These are phyloP conservation scores for Candida manassasensis DNA, from an alignment of 805 yeast genomes.

Conservation along the genomic window DNA sequence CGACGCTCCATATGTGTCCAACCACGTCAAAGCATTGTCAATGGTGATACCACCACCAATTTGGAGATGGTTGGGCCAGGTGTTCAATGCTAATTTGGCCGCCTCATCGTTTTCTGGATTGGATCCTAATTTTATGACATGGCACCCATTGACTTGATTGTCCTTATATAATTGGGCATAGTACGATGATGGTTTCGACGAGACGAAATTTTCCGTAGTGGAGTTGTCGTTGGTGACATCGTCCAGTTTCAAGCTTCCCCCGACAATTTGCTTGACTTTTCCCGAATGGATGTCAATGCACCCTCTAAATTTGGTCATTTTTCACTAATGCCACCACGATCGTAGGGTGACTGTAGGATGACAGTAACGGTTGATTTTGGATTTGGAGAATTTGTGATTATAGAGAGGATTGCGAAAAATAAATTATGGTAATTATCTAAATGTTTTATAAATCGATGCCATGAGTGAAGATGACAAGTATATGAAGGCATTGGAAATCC, in stretches of 20 bases:
- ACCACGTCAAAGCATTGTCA: constrained; percentile 73
- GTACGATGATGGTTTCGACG: constrained; percentile 66
- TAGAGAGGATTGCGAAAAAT: neutral
- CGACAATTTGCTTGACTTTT: constrained; percentile 94
- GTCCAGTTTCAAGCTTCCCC: constrained; percentile 71
- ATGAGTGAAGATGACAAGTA: constrained; percentile 26
- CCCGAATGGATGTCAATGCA: constrained; percentile 96
- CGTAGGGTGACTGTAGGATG: constrained; percentile 1
- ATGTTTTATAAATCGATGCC: neutral
- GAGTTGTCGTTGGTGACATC: constrained; percentile 32
- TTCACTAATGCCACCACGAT: too few species aligned
- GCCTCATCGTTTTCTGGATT: constrained; percentile 73
- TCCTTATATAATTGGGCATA: constrained; percentile 67
- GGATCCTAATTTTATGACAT: constrained; percentile 87
- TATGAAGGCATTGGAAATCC: constrained; percentile 42
- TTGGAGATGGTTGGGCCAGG: constrained; percentile 75
- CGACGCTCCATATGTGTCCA: constrained; percentile 63
- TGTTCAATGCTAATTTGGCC: constrained; percentile 66
- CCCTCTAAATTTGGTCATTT: constrained; percentile 85
- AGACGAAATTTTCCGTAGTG: constrained; percentile 62
- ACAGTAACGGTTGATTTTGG: constrained; percentile 1
- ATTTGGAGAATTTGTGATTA: neutral
- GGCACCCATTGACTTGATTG: constrained; percentile 67
- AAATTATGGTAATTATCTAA: too few species aligned
- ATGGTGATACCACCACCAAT: constrained; percentile 90